Percentiles rank a stretch among this genome's conserved stretches.
Conservation (phyloP, 208 protist genomes). For the Acanthamoeba divionensis region DNA sequence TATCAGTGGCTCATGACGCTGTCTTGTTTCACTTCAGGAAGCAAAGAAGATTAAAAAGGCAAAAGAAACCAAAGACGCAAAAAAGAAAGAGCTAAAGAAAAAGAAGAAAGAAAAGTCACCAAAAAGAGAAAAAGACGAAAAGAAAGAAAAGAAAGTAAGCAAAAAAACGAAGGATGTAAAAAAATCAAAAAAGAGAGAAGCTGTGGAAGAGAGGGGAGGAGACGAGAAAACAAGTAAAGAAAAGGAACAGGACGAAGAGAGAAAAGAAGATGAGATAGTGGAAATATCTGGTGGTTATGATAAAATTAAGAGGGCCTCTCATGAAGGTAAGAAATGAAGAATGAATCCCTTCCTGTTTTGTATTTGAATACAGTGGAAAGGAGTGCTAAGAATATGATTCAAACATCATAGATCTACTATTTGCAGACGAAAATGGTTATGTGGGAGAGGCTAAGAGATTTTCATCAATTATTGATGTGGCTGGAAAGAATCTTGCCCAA, state of each 20-base stretch:
- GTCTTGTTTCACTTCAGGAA: no score
- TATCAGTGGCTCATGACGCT: no score
- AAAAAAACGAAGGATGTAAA: background rate
- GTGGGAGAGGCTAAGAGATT: background rate
- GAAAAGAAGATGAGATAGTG: background rate
- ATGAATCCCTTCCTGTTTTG: background rate
- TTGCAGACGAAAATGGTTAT: background rate
- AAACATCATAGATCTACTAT: background rate
- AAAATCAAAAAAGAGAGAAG: background rate
- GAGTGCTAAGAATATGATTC: background rate
- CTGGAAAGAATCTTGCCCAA: background rate
- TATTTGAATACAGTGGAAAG: background rate
- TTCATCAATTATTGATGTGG: background rate
- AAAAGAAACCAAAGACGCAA: background rate
- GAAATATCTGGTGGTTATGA: background rate
- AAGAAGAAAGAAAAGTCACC: conserved; percentile 1
- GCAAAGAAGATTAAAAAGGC: background rate
- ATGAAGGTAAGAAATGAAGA: no score
- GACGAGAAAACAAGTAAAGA: background rate
- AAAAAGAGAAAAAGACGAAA: background rate
- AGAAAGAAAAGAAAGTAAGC: conserved; percentile 18
- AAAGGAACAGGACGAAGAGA: background rate
- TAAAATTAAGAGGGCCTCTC: no score
- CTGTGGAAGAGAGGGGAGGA: background rate
- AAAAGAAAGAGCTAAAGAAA: conserved; percentile 22